A percentile compares a stretch with the other conserved stretches of the same genome.
phyloP scores from a whole-genome alignment of 192 early-diverging fungal species.

The Spinellus fusiger region DNA sequence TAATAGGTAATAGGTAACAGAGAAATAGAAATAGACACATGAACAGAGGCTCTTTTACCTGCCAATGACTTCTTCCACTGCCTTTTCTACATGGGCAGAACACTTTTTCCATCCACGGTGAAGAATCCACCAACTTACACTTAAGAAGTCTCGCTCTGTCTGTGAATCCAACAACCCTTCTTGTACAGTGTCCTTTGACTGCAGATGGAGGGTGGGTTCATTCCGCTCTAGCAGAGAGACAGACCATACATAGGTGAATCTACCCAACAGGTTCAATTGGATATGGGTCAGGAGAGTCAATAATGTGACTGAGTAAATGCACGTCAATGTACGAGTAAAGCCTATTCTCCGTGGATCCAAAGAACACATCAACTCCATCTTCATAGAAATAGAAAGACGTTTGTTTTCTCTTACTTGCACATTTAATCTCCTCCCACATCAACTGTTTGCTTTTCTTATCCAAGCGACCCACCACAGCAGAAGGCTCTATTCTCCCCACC shows the following conservation, averaged over 20 bases:
- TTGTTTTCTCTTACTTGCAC: slow-evolving; percentile 50
- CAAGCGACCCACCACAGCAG: slow-evolving; percentile 7
- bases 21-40: not conserved
- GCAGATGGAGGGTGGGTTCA: slow-evolving; percentile 38
- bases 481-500: no score
- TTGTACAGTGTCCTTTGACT: slow-evolving; percentile 28
- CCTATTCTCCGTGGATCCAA: slow-evolving; percentile 26
- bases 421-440: slow-evolving; percentile 89
- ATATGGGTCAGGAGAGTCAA: slow-evolving; percentile 79
- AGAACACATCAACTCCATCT: not conserved
- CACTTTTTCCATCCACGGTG: slow-evolving; percentile 79
- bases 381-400: not conserved
- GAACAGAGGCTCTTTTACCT: slow-evolving; percentile 37
- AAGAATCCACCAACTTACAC: slow-evolving; percentile 87
- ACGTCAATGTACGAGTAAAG: slow-evolving; percentile 82
- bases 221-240: slow-evolving; percentile 49
- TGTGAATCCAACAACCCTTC: slow-evolving; percentile 40
- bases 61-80: slow-evolving; percentile 58
- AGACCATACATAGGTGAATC: slow-evolving; percentile 82
- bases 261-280: slow-evolving; percentile 88
- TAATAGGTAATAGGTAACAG: not conserved
- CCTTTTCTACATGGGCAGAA: slow-evolving; percentile 57
- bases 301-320: slow-evolving; percentile 83
- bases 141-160: slow-evolving; percentile 80
- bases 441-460: slow-evolving; percentile 56